Evolutionary conservation across 768 basidiomycete genomes (phyloP).

Genomic region (Basidioascus undulatus): DNA sequence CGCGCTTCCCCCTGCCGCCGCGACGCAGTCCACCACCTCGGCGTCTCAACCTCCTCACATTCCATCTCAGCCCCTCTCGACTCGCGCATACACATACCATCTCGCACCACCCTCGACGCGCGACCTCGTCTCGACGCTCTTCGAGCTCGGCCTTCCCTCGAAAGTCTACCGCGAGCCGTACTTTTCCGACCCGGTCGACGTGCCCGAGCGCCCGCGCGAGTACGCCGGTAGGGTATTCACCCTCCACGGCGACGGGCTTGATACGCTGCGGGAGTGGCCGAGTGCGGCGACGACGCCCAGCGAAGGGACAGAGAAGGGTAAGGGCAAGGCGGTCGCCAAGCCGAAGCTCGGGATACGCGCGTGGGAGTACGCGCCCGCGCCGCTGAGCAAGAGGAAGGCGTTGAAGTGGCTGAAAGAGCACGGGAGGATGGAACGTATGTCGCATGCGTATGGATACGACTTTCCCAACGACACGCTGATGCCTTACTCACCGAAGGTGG

Average conservation of each 20-base stretch:
- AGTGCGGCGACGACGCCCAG: background rate
- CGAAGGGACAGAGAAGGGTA: background rate
- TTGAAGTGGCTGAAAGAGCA: conserved; percentile 29
- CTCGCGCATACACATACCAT: conserved; percentile 4
- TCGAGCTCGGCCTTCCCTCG: conserved; percentile 22
- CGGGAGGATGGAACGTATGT: conserved; percentile 9
- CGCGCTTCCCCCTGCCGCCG: too few relatives aligned
- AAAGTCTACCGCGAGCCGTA: conserved; percentile 53
- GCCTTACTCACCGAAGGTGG: too few relatives aligned
- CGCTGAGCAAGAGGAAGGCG: conserved; percentile 36
- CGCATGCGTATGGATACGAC: too few relatives aligned
- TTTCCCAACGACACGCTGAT: too few relatives aligned
- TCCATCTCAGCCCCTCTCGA: conserved; percentile 3
- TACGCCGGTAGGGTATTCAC: conserved; percentile 57
- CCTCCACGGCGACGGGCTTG: conserved; percentile 39
- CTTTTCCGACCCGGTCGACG: conserved; percentile 49
- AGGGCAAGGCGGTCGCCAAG: background rate
- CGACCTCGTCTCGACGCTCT: conserved; percentile 24
- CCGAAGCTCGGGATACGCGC: conserved; percentile 31
- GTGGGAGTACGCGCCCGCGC: conserved; percentile 52
- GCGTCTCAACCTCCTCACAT: conserved; percentile 5
- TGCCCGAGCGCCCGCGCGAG: conserved; percentile 41
- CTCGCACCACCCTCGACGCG: conserved; percentile 22
- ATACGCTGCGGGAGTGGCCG: conserved; percentile 39
- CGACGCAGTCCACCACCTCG: too few relatives aligned